Conservation (phyloP, 768 basidiomycete species). For the Kondoa subrosea region DNA sequence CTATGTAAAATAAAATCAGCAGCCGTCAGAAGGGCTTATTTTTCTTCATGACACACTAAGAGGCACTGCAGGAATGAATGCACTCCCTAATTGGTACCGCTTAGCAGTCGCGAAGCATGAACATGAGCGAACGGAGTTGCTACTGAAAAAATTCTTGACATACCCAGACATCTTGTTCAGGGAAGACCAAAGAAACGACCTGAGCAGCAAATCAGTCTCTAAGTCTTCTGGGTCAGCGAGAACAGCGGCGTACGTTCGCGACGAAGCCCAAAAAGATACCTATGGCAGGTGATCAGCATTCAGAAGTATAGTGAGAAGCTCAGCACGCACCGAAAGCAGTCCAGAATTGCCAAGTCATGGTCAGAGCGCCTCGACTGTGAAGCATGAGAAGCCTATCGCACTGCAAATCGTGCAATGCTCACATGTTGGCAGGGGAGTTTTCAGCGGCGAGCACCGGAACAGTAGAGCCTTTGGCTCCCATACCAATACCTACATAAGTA, state of each 20-base stretch:
- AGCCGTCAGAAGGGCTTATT: too few species aligned
- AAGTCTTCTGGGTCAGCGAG: not conserved
- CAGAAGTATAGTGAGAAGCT: not conserved
- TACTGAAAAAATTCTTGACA: constrained; percentile 6
- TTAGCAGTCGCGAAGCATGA: constrained; percentile 26
- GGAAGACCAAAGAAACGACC: not conserved
- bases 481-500: constrained; percentile 35
- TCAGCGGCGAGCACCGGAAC: constrained; percentile 59
- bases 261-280: constrained; percentile 28
- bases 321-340: not conserved
- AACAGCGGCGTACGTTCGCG: not conserved
- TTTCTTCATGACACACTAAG: constrained; percentile 32
- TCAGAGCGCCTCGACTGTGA: constrained; percentile 6
- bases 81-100: constrained; percentile 35
- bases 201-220: not conserved
- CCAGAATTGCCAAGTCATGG: constrained; percentile 13
- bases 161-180: not conserved
- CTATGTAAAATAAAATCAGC: not conserved
- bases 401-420: not conserved
- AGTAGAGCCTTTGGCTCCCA: constrained; percentile 44
- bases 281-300: constrained; percentile 23
- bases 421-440: constrained; percentile 32
- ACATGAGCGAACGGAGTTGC: constrained; percentile 6
- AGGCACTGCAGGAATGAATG: constrained; percentile 36
- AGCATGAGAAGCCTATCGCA: not conserved